Conservation (phyloP, 1,284 basidiomycete species). For the Papiliotrema flavescens region DNA sequence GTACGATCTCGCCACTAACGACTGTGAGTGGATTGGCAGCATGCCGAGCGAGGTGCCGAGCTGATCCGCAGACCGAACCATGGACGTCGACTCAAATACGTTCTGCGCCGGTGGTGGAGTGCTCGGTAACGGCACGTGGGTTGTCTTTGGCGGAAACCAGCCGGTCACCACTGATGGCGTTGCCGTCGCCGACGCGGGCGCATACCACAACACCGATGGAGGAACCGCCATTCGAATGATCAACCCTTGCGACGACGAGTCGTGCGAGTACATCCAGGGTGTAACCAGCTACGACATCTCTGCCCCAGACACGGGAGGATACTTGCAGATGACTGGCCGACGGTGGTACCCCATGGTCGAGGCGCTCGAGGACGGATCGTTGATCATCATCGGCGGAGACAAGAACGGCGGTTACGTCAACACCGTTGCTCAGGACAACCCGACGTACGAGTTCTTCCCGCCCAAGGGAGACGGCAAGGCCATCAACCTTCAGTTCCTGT, state of each 20-base stretch:
- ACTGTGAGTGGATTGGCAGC: constrained; percentile 22
- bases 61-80: constrained; percentile 41
- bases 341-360: constrained; percentile 76
- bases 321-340: constrained; percentile 70
- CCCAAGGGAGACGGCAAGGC: constrained; percentile 54
- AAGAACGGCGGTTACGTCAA: constrained; percentile 62
- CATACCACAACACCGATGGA: constrained; percentile 61
- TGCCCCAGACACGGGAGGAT: constrained; percentile 40
- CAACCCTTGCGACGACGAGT: constrained; percentile 64
- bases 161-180: constrained; percentile 53
- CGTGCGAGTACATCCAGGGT: constrained; percentile 77
- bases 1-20: constrained; percentile 52
- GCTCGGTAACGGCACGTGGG: constrained; percentile 56
- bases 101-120: constrained; percentile 61
- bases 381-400: constrained; percentile 54
- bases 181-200: constrained; percentile 35
- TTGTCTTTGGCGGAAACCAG: constrained; percentile 58
- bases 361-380: constrained; percentile 51
- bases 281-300: constrained; percentile 42
- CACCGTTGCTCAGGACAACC: constrained; percentile 66
- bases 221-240: constrained; percentile 61
- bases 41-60: neutral
- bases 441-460: constrained; percentile 73
- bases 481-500: constrained; percentile 71
- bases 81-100: constrained; percentile 76